Base-by-base conservation (phyloP, 2,329 filamentous ascomycete genomes). In the Pseudogymnoascus sp. region DNA sequence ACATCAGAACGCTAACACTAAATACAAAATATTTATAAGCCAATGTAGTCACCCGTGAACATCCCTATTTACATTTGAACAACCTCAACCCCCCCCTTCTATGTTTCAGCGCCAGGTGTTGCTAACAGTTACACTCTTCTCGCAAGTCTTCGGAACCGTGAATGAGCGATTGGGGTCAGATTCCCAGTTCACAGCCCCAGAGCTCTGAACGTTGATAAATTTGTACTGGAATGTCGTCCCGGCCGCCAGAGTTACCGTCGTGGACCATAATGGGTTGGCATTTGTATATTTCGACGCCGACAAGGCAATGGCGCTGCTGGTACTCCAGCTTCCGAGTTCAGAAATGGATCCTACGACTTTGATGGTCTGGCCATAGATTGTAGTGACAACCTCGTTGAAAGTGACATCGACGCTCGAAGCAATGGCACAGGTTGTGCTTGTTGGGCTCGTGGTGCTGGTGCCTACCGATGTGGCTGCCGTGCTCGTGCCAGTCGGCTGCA, bases 161-260 rank as follows among this genome's bases (percentile, higher is more conserved):
- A 65, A 68, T 16, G 61, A 63, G 23, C 63, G 64, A 37, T 69
- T 68, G 2, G 67, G 67, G 61, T 68, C 87, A 61, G 76, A 77
- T 75, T 91, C 88, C 87, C 88, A 90, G 1, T 73, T 77, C 11
- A 87, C 73, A 1, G 75, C 76, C 0, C 84, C 82, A 67, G 82
- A 80, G 0, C 74, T 70, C 65, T 78, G 77, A 46, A 86, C 79
- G 56, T 82, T 81, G 69, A 90, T 81, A 70, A 84, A 91, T 77
- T 90, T 90, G 73, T 89, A 90, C 75, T 85, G 69, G 43, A 90
- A 77, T 2, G 72, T 75, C 62, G 78, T 76, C 2, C 86, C 87
- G 0, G 83, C 78, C 0, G 77, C 73, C 18, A 91, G 72, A 2
- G 75, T 77, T 38, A 90, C 71, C 0, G 81, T 81, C 1, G 74